A percentile compares a stretch with the other conserved stretches of the same genome.
phyloP scores from a whole-genome alignment of 495 filamentous ascomycete genomes.

The Xylaria longipes region DNA sequence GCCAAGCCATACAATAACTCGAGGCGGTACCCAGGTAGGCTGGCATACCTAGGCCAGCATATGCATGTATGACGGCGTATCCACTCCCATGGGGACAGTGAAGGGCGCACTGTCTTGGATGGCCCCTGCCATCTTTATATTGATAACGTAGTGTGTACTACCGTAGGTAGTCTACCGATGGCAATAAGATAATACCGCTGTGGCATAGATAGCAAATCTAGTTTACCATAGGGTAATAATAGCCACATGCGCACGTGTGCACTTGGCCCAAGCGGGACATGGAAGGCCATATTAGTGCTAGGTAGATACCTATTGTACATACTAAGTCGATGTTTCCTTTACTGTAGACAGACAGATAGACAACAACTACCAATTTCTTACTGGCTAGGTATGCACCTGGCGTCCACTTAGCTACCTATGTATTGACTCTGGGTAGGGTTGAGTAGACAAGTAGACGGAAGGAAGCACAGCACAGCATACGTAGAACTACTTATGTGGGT shows the following conservation, averaged over 20 bases:
- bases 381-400: neutral
- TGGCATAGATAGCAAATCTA: neutral
- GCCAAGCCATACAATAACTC: constrained; percentile 10
- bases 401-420: neutral
- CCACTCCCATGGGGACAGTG: constrained; percentile 2
- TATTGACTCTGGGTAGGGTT: neutral
- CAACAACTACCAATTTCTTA: neutral
- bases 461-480: neutral
- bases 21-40: neutral
- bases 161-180: too few relatives aligned
- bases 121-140: constrained; percentile 4
- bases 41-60: neutral
- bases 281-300: neutral
- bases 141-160: neutral
- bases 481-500: neutral
- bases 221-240: neutral
- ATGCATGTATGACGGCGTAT: constrained; percentile 10
- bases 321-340: neutral
- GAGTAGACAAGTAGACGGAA: neutral
- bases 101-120: neutral
- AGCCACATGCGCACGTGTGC: neutral
- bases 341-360: neutral
- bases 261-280: neutral
- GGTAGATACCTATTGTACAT: neutral
- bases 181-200: neutral